Percentiles rank a stretch among this genome's conserved stretches.
Conservation (phyloP, 148 eudicot species). For the Rhododendron kiyosumense region DNA sequence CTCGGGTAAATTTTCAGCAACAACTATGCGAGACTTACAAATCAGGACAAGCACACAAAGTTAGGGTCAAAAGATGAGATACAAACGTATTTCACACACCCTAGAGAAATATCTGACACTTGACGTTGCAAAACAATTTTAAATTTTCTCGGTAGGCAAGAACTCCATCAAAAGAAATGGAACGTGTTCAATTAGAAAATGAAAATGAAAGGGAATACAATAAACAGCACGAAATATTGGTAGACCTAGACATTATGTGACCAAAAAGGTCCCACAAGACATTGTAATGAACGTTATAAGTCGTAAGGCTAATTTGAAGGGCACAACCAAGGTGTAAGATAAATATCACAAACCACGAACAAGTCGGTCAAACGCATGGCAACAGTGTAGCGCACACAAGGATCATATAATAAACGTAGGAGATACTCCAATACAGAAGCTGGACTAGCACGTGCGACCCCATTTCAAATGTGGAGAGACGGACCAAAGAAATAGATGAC, state of each 20-base stretch:
- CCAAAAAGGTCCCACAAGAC: background rate
- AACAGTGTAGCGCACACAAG: background rate
- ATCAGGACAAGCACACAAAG: background rate
- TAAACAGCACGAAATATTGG: background rate
- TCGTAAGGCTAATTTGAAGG: background rate
- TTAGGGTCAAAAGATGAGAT: background rate
- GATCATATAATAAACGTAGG: background rate
- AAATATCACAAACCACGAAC: background rate
- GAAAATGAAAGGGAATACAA: background rate
- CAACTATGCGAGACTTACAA: conserved; percentile 74
- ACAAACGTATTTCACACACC: background rate
- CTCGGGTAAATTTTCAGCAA: conserved; percentile 96
- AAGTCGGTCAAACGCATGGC: background rate
- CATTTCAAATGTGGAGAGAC: too few species aligned
- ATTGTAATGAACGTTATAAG: background rate
- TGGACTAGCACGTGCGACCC: background rate
- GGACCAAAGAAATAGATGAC: background rate
- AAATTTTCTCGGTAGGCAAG: background rate
- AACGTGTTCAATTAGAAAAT: background rate
- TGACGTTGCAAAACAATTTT: background rate
- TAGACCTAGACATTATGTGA: background rate
- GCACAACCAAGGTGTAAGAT: background rate
- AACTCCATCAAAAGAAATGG: background rate
- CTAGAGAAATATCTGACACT: background rate
- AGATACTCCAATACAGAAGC: background rate